Base-by-base conservation (phyloP, 2,329 filamentous ascomycete genomes). In the Aureobasidium melanogenum region DNA sequence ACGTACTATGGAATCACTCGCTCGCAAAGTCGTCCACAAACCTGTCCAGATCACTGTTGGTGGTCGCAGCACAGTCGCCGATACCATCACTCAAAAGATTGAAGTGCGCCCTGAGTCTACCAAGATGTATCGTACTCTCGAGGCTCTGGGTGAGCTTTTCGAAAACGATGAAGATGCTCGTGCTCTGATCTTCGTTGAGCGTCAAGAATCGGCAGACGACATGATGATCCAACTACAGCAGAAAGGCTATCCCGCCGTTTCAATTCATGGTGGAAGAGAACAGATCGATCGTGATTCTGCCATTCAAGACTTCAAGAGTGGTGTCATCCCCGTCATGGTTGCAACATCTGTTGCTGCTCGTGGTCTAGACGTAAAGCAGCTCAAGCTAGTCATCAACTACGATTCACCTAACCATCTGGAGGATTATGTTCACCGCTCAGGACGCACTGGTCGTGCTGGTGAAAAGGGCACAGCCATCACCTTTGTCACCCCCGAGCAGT, bases 351-450 rank as follows among this genome's bases (percentile, higher is more conserved):
- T 99, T 62, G 94, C 94, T 41, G 94, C 94, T 55, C 89, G 94
- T 73, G 94, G 94, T 63, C 80, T 99, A 43, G 94, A 99, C 72
- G 93, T 99, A 47, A 96, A 97, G 75, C 91, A 96, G 72, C 81
- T 99, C 36, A 97, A 95, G 74, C 82, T 97, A 34, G 94, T 99
- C 9, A 87, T 99, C 76, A 97, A 97, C 75, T 97, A 91, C 71
- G 92, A 97, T 70, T 89, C 88, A 0, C 93, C 92, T 0, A 96
- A 96, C 69, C 92, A 97, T 75, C 76, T 96, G 64, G 94, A 99
- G 75, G 94, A 97, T 71, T 97, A 97, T 69, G 93, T 97, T 43
- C 94, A 97, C 73, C 88, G 94, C 65, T 91, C 89, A 60, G 94
- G 94, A 51, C 89, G 94, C 68, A 97, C 94, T 8, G 94, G 94